Base-by-base conservation (phyloP, 768 basidiomycete species). In the Hygrophoropsis aurantiaca region DNA sequence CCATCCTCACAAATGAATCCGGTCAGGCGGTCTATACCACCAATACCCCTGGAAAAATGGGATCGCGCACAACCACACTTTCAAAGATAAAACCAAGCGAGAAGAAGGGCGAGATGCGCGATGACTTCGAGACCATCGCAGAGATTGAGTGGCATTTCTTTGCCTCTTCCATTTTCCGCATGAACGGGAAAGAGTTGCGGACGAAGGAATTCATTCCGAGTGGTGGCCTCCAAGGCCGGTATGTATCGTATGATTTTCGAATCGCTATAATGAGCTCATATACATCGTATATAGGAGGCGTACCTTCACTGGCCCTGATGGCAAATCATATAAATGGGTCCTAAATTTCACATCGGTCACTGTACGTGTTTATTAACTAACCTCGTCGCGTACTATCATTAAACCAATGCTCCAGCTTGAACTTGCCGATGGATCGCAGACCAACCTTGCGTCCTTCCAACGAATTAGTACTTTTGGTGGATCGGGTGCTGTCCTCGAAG, bases 101-200 rank as follows among this genome's bases (percentile, higher is more conserved):
- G 3, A 51, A 57, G 18, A 55, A 44, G 0, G 30, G 26, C 42
- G 59, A 62, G 27, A 59, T 63, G 58, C 56, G 19, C 4, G 65
- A 68, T 46, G 58, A 59, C 1, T 67, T 69, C 44, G 59, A 57
- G 0, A 44, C 42, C 3, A 55, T 73, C 4, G 73, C 62, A 6
- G 50, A 62, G 42, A 69, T 74, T 1, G 60, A 71, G 11, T 71
- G 69, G 64, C 60, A 54, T n/a, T 1, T 56, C 0, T 25, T 69
- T 4, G 55, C 55, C 13, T 59, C 68, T 0, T 61, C 67, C 4
- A 60, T 50, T 23, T 52, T 74, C 26, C 58, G 56, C 2, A 62
- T 67, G 25, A 49, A 59, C 5, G 67, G 59, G 2, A 35, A 49
- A 11, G 61, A 60, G 15, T 47, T 65, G 37, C 42, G 54, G n/a